Conservation (phyloP, 768 basidiomycete genomes). For the Amanita thiersii region DNA sequence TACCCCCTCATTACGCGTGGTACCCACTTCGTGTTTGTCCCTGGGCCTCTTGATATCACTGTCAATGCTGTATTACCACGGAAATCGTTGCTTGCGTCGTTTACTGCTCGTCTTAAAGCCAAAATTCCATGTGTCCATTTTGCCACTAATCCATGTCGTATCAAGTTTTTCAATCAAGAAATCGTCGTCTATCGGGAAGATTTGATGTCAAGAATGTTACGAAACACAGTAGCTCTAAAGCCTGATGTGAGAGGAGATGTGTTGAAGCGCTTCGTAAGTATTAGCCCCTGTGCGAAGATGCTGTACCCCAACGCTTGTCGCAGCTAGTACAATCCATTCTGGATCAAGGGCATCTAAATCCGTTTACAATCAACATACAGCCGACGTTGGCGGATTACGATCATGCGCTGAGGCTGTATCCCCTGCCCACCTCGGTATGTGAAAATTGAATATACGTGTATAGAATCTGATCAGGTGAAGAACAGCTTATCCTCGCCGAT, state of each 20-base stretch:
- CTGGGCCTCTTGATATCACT: constrained; percentile 87
- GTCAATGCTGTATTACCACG: constrained; percentile 78
- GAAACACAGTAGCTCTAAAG: constrained; percentile 88
- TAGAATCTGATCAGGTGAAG: neutral
- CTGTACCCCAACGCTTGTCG: too few relatives aligned
- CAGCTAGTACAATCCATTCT: constrained; percentile 95
- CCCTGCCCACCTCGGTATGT: constrained; percentile 84
- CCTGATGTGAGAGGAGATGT: constrained; percentile 70
- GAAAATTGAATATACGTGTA: constrained; percentile 1
- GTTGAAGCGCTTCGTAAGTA: constrained; percentile 79
- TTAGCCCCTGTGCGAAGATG: neutral
- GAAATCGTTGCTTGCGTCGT: constrained; percentile 67
- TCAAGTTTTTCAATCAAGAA: constrained; percentile 94
- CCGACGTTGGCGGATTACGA: constrained; percentile 88
- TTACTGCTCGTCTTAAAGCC: constrained; percentile 59
- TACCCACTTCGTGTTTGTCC: constrained; percentile 91
- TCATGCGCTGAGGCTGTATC: constrained; percentile 87
- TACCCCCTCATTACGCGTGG: constrained; percentile 70
- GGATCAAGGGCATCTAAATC: constrained; percentile 92
- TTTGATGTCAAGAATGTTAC: constrained; percentile 85
- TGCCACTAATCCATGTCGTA: constrained; percentile 85
- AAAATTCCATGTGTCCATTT: constrained; percentile 79
- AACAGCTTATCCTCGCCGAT: constrained; percentile 86
- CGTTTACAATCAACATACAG: constrained; percentile 76
- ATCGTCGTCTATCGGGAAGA: constrained; percentile 92